Evolutionary conservation across 2,329 filamentous ascomycete genomes (phyloP), one percentile per base, ranked within the genome.

Genomic region (Pyrenophora tritici-repentis): DNA sequence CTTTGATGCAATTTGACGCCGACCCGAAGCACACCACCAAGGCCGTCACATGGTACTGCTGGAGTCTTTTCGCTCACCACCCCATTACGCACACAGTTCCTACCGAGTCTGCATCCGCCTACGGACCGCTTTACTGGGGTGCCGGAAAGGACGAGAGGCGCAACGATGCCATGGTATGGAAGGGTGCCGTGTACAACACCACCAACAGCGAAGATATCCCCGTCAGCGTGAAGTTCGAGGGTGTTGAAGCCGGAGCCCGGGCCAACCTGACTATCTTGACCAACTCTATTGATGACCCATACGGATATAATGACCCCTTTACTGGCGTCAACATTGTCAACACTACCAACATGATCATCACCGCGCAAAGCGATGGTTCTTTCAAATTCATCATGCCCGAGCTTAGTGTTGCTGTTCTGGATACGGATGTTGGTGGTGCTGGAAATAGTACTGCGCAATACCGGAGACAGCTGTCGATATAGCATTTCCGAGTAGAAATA

Each of bases 321-420:
- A 76, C 82, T 16, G 82, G 85, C 0, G 68, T 78, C 43, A 58
- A 80, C 78, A 65, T 71, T 38, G 68, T 72, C 5, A 59, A 62
- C 14, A 63, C 55, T 1, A 62, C 47, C 5, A 62, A 37, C 2
- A 64, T 29, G 4, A 48, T 57, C 12, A 2, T 72, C 24, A 58
- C 45, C 13, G 68, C 68, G 2, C 76, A 74, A 13, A 60, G 65
- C 3, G 71, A 76, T 20, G 83, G 83, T 2, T 66, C 60, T 1
- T 84, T 85, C 58, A 68, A 68, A 36, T 85, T 85, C 58, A 73
- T 65, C 20, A 53, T 86, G 61, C 83, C 82, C 0, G 73, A 81
- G 56, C 68, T 84, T 50, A 84, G 81, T 57, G 78, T 86, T 41
- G 82, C 81, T 12, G 78, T 86, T 2, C 62, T 86, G 44, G 80